Base-by-base conservation (phyloP, 768 basidiomycete species). In the Chalciporus chontae region DNA sequence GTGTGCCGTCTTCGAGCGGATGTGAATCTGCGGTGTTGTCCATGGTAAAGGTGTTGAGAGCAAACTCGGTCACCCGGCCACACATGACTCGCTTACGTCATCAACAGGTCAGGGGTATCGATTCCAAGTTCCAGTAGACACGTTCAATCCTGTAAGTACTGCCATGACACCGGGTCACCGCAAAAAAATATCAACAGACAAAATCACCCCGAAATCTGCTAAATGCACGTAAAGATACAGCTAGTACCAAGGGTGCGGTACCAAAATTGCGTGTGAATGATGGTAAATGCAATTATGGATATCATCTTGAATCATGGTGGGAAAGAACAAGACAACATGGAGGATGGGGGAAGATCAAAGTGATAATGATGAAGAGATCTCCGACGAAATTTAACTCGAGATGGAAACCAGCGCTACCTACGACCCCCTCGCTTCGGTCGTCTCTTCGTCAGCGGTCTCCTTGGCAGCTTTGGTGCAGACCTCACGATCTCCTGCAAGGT, bases 31-130 rank as follows among this genome's bases (percentile, higher is more conserved):
- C 23, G 21, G 41, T 19, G 32, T 15, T 17, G 29, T 55, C 50
- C 62, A 63, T 63, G 54, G 3, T 14, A 36, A n/a, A 15, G 34
- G 34, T 36, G 15, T n/a, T 32, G 3, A 32, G 32, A 32, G 32
- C 32, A 5, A 32, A 32, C 32, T 32, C 14, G 11, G 14, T 10
- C n/a, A n/a, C n/a, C n/a, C n/a, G n/a, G 32, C 1, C 32, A 14
- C 32, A 32, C 32, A 8, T 5, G 15, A 36, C 3, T 36, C 5
- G 34, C 34, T 36, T 36, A 36, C n/a, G 14, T 36, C 34, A 36
- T 36, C 34, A n/a, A 15, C 15, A 14, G 15, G 34, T 36, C 34
- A 36, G 34, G 34, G 34, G 34, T 36, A 36, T 36, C n/a, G 2
- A 36, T 9, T 36, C 34, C 34, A 36, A 36, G 14, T 36, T 36